Evolutionary conservation across 2,329 filamentous ascomycete species (phyloP).

Genomic region (Atkinsonella hypoxylon): DNA sequence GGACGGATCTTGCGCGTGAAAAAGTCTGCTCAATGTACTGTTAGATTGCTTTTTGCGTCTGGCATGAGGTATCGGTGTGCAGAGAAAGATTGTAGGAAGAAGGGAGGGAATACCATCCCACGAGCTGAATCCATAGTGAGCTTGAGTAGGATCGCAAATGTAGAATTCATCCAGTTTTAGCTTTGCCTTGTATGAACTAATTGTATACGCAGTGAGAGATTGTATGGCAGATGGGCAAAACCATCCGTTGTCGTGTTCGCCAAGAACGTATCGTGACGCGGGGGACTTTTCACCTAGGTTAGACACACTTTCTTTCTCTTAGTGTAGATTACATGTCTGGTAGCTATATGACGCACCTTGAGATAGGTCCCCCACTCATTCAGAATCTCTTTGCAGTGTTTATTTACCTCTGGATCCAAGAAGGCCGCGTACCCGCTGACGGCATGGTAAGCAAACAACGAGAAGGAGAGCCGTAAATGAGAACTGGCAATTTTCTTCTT

Average conservation of each 20-base stretch:
- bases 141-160: slow-evolving; percentile 41
- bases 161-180: slow-evolving; percentile 49
- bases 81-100: background rate
- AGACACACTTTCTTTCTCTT: background rate
- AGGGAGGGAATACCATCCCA: slow-evolving; percentile 43
- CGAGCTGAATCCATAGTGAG: slow-evolving; percentile 49
- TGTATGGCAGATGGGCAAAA: slow-evolving; percentile 36
- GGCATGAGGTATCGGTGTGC: background rate
- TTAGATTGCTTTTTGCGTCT: too few species aligned
- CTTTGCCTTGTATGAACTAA: slow-evolving; percentile 26
- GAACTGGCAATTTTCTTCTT: background rate
- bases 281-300: slow-evolving; percentile 25
- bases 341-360: slow-evolving; percentile 22
- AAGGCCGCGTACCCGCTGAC: slow-evolving; percentile 39
- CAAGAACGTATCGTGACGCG: slow-evolving; percentile 38
- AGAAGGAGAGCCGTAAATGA: background rate
- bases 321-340: background rate
- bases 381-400: slow-evolving; percentile 38
- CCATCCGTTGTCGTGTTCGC: slow-evolving; percentile 36
- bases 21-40: slow-evolving; percentile 30
- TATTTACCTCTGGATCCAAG: slow-evolving; percentile 41
- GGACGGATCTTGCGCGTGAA: slow-evolving; percentile 48
- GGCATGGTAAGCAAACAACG: background rate
- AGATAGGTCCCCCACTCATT: slow-evolving; percentile 45
- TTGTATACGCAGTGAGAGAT: slow-evolving; percentile 39